Base-by-base conservation (phyloP, 768 basidiomycete genomes). In the Boletus coccyginus region DNA sequence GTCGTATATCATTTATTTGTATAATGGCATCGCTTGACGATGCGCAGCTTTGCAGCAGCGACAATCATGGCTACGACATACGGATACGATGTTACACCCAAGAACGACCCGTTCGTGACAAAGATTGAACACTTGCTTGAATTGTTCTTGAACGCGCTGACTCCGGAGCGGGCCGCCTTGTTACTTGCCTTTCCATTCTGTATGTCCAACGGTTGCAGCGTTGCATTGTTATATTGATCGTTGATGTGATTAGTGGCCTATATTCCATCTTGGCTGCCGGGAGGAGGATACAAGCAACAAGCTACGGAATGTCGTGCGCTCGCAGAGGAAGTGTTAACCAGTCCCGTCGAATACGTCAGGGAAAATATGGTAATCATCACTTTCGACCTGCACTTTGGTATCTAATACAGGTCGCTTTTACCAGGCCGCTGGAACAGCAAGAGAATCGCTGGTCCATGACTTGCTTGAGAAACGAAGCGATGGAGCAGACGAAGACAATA, bases 221-320 rank as follows among this genome's bases (percentile, higher is more conserved):
- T 21, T 38, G 6, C 11, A 3, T 13, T 11, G 7, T 32, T 33
- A 33, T 40, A 11, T 41, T 61, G 11, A 62, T 31, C 0, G 14
- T 40, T 3, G 14, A 31, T 0, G 38, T 31, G 45, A n/a, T n/a
- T 13, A 66, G 66, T 68, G 59, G 50, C 53, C 39, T 31, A 71
- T 32, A 57, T 75, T 29, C 74, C 74, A 0, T 61, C 62, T 3
- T 75, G 73, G 73, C 55, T 73, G 36, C 74, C 70, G 0, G 74
- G 74, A 19, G 65, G 70, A 21, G 27, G n/a, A 24, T 72, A 56
- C 59, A 67, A 69, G 38, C 46, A 46, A 38, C 35, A 13, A 10
- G 67, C 63, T 36, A 43, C 29, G 2, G 57, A 61, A 19, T 64
- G 64, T 24, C 63, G 63, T 42, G 39, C n/a, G 6, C 56, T 68